Evolutionary conservation across 75 land plant species (phyloP).

Genomic region (Sequoiadendron giganteum): DNA sequence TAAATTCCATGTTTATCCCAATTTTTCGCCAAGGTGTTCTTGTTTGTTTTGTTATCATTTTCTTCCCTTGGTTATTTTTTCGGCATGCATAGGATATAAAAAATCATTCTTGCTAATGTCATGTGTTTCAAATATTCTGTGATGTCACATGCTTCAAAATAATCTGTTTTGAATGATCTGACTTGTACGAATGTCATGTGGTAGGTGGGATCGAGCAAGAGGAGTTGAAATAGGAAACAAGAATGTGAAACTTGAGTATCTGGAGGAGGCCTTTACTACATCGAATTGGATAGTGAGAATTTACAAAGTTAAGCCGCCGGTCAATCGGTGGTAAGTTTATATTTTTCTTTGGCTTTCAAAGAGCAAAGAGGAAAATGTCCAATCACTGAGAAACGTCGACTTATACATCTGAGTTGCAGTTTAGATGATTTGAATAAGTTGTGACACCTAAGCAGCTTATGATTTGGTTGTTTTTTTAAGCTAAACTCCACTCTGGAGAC

Average conservation of each 20-base stretch:
- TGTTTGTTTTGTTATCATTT: neutral
- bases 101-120: neutral
- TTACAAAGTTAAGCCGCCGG: slow-evolving; percentile 96
- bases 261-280: slow-evolving; percentile 98
- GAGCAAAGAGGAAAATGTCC: neutral
- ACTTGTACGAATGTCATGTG: neutral
- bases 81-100: neutral
- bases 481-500: slow-evolving; percentile 4
- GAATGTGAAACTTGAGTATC: slow-evolving; percentile 76
- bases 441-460: neutral
- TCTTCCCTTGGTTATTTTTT: neutral
- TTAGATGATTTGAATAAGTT: slow-evolving; percentile 1
- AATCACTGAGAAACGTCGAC: neutral
- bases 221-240: slow-evolving; percentile 99
- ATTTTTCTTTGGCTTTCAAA: slow-evolving; percentile 1
- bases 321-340: slow-evolving; percentile 65
- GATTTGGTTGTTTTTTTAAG: neutral
- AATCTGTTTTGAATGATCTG: neutral
- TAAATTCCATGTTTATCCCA: neutral
- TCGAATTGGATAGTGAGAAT: slow-evolving; percentile 98
- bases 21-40: neutral
- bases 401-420: neutral
- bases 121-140: neutral
- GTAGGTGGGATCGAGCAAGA: slow-evolving; percentile 96
- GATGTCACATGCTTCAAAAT: neutral